phyloP scores from a whole-genome alignment of 2,329 filamentous ascomycete genomes.

The Colletotrichum lentis region DNA sequence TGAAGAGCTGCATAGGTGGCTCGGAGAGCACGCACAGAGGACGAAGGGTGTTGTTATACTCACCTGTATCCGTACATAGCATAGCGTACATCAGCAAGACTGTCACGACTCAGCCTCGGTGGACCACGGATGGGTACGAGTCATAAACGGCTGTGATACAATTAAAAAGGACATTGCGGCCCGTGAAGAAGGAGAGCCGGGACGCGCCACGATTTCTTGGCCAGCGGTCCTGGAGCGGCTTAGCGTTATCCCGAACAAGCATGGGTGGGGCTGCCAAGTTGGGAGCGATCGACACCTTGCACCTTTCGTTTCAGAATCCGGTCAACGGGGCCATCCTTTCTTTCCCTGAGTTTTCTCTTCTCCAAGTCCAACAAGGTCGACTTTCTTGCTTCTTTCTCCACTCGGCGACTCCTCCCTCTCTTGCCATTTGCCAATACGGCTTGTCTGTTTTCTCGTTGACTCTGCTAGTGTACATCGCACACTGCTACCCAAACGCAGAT shows the following conservation, averaged over 20 bases:
- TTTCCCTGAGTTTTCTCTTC: neutral
- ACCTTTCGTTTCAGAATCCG: constrained; percentile 31
- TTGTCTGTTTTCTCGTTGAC: constrained; percentile 9
- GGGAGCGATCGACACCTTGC: constrained; percentile 21
- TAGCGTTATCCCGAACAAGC: constrained; percentile 4
- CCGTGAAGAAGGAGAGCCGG: constrained; percentile 6
- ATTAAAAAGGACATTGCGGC: constrained; percentile 29
- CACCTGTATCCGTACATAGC: no score
- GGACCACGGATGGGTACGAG: constrained; percentile 6
- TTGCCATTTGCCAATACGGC: constrained; percentile 7
- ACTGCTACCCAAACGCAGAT: constrained; percentile 27
- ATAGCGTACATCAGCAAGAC: no score
- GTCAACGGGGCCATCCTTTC: constrained; percentile 4
- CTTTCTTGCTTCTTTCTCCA: no score
- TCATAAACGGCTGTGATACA: constrained; percentile 16
- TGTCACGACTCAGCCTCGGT: neutral
- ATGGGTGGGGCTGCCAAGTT: constrained; percentile 8
- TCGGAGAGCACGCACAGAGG: neutral
- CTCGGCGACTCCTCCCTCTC: no score
- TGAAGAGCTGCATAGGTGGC: constrained; percentile 11
- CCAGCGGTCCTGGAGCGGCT: neutral
- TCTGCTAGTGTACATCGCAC: neutral
- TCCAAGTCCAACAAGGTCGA: no score
- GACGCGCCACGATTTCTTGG: constrained; percentile 20
- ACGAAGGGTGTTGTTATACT: no score